Base-by-base conservation (phyloP, 2,329 filamentous ascomycete species). In the Aspergillus sp. region DNA sequence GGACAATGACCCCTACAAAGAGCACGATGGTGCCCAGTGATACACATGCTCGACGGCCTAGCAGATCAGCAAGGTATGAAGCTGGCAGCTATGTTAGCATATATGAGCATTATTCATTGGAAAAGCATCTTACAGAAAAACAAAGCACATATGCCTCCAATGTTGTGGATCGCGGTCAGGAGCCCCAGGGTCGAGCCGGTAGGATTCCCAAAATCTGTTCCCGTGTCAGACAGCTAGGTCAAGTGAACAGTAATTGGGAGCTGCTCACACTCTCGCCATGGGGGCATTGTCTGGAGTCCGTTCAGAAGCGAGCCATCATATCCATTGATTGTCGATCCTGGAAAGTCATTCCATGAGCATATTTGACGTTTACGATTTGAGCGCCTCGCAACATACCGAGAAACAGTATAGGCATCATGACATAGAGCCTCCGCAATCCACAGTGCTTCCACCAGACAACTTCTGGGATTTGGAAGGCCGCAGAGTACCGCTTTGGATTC, bases 271-370 rank as follows among this genome's bases (percentile, higher is more conserved):
- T 50, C 48, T 27, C 58, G 47, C 63, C 64, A 65, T 1, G 63
- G 52, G 4, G 50, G 33, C 63, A 65, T 62, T 7, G 64, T 63
- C 33, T 65, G 60, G 11, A 65, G 31, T 4, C 61, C 64, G 43
- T 65, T 65, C 35, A 66, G 40, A 1, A 66, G 43, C 1, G 56
- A 59, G 2, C 60, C 64, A 53, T 66, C 63, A 44, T 65, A 65
- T 9, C 61, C 63, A 24, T 63, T 62, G 14, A 59, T 64, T 8
- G 63, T 61, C 3, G 58, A 58, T 0, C 58, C 44, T 55, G 19
- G 4, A 23, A 41, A 33, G 12, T 31, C 6, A 39, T 37, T 23
- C 11, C 8, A 12, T 50, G 11, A 50, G 47, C 11, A 27, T 6
- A 35, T 6, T 12, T 33, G 35, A 31, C 9, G 31, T 11, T 6